phyloP scores from a whole-genome alignment of 2,329 filamentous ascomycete species.

The Cladosporium halotolerans region DNA sequence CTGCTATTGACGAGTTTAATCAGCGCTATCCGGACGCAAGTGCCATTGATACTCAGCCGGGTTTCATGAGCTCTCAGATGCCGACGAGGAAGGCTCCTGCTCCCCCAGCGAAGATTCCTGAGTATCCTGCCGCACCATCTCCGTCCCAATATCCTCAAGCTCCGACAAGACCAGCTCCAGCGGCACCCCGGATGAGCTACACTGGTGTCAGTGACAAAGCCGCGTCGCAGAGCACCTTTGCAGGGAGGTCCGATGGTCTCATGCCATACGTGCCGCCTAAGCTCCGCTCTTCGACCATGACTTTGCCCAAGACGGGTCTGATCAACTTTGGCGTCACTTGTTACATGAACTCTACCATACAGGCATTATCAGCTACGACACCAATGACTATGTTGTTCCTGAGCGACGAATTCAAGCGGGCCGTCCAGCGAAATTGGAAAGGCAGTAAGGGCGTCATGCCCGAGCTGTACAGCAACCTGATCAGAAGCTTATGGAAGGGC shows the following conservation, averaged over 20 bases:
- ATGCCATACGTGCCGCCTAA: constrained; percentile 42
- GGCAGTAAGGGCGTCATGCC: constrained; percentile 59
- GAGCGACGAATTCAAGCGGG: constrained; percentile 54
- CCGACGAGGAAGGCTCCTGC: constrained; percentile 29
- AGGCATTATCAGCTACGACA: constrained; percentile 70
- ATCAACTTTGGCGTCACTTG: constrained; percentile 77
- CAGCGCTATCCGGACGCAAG: constrained; percentile 71
- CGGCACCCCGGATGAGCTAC: constrained; percentile 61
- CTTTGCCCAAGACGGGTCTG: constrained; percentile 63
- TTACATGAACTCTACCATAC: constrained; percentile 87
- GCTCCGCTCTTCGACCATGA: constrained; percentile 36
- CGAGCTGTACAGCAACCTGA: constrained; percentile 55
- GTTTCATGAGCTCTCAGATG: constrained; percentile 46
- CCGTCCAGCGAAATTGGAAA: constrained; percentile 59
- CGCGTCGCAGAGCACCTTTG: constrained; percentile 27
- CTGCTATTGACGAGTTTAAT: constrained; percentile 69
- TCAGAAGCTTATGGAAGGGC: constrained; percentile 57
- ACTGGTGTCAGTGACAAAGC: constrained; percentile 66
- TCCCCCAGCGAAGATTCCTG: constrained; percentile 21
- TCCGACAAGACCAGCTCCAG: constrained; percentile 54
- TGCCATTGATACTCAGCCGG: constrained; percentile 41
- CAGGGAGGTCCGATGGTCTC: constrained; percentile 32
- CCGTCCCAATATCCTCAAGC: constrained; percentile 47
- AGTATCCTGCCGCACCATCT: constrained; percentile 28
- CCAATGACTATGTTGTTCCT: constrained; percentile 58